A percentile compares a stretch with the other conserved stretches of the same genome.
Evolutionary conservation across 108 stramenopile genomes (phyloP).

Genomic region (Stephanodiscus minutulus): DNA sequence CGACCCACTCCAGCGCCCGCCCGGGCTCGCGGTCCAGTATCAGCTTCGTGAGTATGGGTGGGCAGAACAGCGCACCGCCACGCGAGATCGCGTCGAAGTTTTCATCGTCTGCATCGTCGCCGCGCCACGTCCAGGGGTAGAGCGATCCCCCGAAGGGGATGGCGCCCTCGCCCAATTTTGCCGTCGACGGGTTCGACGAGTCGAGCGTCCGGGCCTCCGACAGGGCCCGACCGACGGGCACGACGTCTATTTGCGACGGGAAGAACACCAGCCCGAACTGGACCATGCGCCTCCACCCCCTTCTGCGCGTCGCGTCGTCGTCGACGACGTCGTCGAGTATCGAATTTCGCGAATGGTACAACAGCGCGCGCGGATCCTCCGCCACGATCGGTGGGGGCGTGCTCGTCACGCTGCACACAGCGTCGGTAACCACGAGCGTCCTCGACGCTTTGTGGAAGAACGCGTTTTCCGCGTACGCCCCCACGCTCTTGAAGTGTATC

Average conservation of each 20-base stretch:
- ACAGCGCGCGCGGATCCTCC: constrained; percentile 79
- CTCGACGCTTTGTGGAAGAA: constrained; percentile 83
- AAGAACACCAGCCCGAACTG: constrained; percentile 93
- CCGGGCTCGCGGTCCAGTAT: constrained; percentile 86
- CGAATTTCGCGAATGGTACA: constrained; percentile 88
- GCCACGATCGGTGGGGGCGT: constrained; percentile 75
- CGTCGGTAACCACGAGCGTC: constrained; percentile 85
- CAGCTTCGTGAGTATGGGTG: constrained; percentile 90
- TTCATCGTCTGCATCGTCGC: constrained; percentile 50
- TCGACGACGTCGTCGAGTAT: constrained; percentile 71
- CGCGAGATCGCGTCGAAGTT: constrained; percentile 69
- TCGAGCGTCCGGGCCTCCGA: constrained; percentile 53
- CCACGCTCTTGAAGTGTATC: constrained; percentile 74
- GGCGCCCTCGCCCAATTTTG: constrained; percentile 68
- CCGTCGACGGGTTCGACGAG: constrained; percentile 31
- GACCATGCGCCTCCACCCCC: constrained; percentile 90
- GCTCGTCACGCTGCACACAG: constrained; percentile 78
- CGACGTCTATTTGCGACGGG: constrained; percentile 85
- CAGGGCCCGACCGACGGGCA: constrained; percentile 53
- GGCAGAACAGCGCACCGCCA: constrained; percentile 76
- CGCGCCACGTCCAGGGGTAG: constrained; percentile 88
- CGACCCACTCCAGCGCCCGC: constrained; percentile 77
- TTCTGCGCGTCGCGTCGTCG: constrained; percentile 54
- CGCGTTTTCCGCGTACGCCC: constrained; percentile 88
- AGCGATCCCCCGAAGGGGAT: constrained; percentile 57